Evolutionary conservation across 495 filamentous ascomycete genomes (phyloP).

Genomic region (Talaromyces adpressus): DNA sequence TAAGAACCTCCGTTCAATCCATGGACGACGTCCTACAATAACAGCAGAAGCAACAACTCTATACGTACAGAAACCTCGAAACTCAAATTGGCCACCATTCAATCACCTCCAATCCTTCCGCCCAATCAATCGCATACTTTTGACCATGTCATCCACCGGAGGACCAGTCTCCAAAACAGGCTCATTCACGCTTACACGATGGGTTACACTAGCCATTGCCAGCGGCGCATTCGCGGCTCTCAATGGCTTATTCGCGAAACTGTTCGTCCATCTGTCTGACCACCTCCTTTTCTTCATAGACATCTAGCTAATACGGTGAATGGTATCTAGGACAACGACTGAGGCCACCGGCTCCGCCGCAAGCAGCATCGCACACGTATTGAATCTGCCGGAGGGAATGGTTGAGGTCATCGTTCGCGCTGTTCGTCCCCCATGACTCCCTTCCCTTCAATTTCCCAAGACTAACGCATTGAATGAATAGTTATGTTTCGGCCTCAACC

Average conservation of each 20-base stretch:
- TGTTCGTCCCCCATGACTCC: slow-evolving; percentile 7
- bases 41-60: no score
- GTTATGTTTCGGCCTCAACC: slow-evolving; percentile 82
- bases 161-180: not conserved
- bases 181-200: slow-evolving; percentile 24
- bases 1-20: no score
- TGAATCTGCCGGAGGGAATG: slow-evolving; percentile 3
- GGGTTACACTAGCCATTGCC: slow-evolving; percentile 76
- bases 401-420: slow-evolving; percentile 19
- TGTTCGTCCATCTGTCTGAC: slow-evolving; percentile 46
- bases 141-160: not conserved
- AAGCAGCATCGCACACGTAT: not conserved
- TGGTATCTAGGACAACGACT: slow-evolving; percentile 9
- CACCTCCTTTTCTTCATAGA: not conserved
- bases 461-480: slow-evolving; percentile 19
- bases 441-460: not conserved
- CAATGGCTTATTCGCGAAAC: slow-evolving; percentile 94
- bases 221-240: slow-evolving; percentile 87
- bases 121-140: not conserved
- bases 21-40: no score
- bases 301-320: not conserved
- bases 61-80: no score
- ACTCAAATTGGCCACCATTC: not conserved
- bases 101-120: not conserved
- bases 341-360: slow-evolving; percentile 3